phyloP scores from a whole-genome alignment of 257 asterid genomes.

The Solanum boliviense region DNA sequence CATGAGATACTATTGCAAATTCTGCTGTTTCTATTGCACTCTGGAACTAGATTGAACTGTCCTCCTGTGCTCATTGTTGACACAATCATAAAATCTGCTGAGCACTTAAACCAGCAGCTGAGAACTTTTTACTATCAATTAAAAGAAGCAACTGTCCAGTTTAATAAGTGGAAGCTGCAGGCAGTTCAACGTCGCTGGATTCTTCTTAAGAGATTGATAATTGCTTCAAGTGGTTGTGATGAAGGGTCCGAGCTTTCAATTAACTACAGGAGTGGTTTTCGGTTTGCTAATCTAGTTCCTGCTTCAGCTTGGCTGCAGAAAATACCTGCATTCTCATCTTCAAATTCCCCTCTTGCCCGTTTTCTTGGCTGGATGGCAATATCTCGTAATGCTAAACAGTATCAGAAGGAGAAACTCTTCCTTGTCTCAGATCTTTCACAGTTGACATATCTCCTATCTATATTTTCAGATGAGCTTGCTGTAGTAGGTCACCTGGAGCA shows the following conservation, averaged over 20 bases:
- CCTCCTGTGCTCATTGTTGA: constrained; percentile 71
- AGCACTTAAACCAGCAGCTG: constrained; percentile 45
- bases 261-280: constrained; percentile 47
- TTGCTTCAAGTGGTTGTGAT: constrained; percentile 84
- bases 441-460: constrained; percentile 51
- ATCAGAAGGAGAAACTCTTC: constrained; percentile 70
- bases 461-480: constrained; percentile 88
- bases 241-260: constrained; percentile 44
- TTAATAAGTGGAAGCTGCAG: constrained; percentile 39
- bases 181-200: constrained; percentile 66
- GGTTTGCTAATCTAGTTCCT: constrained; percentile 80
- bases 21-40: constrained; percentile 77
- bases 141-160: constrained; percentile 49
- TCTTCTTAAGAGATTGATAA: constrained; percentile 71
- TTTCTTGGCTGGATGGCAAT: constrained; percentile 96
- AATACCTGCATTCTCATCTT: constrained; percentile 60
- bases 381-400: constrained; percentile 77
- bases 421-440: constrained; percentile 81
- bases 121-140: constrained; percentile 38
- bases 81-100: constrained; percentile 60
- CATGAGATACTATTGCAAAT: constrained; percentile 87
- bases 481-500: constrained; percentile 38
- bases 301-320: constrained; percentile 71
- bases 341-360: constrained; percentile 70
- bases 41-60: constrained; percentile 75